phyloP scores from a whole-genome alignment of 345 rosid species.

The Ceriops zippeliana region DNA sequence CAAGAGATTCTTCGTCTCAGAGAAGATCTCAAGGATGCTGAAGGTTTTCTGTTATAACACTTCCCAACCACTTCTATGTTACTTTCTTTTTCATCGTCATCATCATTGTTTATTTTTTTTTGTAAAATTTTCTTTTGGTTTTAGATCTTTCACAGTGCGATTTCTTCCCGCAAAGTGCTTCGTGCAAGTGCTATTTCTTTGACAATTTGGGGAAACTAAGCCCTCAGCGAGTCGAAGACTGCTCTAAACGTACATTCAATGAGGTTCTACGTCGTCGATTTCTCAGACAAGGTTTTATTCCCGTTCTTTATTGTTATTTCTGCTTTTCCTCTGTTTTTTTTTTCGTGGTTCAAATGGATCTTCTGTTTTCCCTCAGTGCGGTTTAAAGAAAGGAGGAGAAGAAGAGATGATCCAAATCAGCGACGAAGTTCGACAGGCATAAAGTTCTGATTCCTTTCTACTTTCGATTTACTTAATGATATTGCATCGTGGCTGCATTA shows the following conservation, averaged over 20 bases:
- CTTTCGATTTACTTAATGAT: not conserved
- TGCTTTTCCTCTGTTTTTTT: not conserved
- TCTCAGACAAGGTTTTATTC: conserved; percentile 59
- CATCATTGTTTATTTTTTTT: not conserved
- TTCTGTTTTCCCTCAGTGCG: conserved; percentile 46
- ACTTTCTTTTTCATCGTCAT: not conserved
- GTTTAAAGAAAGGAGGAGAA: conserved; percentile 37
- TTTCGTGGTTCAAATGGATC: not conserved
- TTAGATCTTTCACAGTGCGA: conserved; percentile 57
- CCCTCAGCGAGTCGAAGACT: conserved; percentile 34
- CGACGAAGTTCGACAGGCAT: conserved; percentile 43
- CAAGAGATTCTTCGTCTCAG: conserved; percentile 61
- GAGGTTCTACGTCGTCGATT: conserved; percentile 75
- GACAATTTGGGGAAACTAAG: conserved; percentile 63
- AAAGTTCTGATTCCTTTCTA: not conserved
- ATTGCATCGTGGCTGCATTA: not conserved
- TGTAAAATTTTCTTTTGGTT: not conserved
- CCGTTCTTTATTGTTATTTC: not conserved
- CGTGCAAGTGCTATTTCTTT: conserved; percentile 88
- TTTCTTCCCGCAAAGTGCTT: conserved; percentile 53
- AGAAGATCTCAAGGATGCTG: conserved; percentile 76
- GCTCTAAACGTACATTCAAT: conserved; percentile 48
- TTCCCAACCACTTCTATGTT: not conserved
- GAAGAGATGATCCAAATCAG: conserved; percentile 30
- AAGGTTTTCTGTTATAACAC: conserved; percentile 39